Base-by-base conservation (phyloP, 495 filamentous ascomycete species). In the Xylaria bambusicola region DNA sequence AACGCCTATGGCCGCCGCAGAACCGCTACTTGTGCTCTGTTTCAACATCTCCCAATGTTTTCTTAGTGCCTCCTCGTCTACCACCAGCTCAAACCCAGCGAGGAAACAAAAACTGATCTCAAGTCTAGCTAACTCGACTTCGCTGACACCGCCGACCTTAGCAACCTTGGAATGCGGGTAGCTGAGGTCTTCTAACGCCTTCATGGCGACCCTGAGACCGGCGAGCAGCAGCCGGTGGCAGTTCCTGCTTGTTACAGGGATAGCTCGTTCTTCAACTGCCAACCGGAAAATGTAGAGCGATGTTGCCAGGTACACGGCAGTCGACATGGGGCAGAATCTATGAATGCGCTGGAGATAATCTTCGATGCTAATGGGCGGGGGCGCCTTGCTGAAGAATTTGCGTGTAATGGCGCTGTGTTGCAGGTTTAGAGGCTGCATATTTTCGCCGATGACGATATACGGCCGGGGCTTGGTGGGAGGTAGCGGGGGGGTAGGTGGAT, bases 101-200 rank as follows among this genome's bases (percentile, higher is more conserved):
- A 94, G 63, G 67, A 92, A 94, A 72, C 91, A 96, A 67, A 96
- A 94, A 67, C 88, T 92, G 57, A 98, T 88, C 79, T 98, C 93
- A 10, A 98, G 73, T 61, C 87, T 80, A 21, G 85, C 87, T 23
- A 98, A 78, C 71, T 97, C 91, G 18, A 73, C 74, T 66, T 88
- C 88, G 63, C 82, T 89, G 27, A 98, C 91, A 2, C 94, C 94
- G 13, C 95, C 95, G 9, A 98, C 94, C 65, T 86, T 88, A 26
- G 95, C 86, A 60, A 97, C 87, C 41, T 91, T 86, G 50, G 78
- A 78, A 75, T 97, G 93, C 6, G 88, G 82, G 71, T 93, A 97
- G 62, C 86, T 88, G 21, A 92, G 79, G 70, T 98, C 94, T 66
- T 98, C 94, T 2, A 95, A 69, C 1, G 92, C 90, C 74, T 98